These are phyloP conservation scores for Nasturtium officinale DNA, from an alignment of 345 rosid genomes.

Conservation along the genomic window DNA sequence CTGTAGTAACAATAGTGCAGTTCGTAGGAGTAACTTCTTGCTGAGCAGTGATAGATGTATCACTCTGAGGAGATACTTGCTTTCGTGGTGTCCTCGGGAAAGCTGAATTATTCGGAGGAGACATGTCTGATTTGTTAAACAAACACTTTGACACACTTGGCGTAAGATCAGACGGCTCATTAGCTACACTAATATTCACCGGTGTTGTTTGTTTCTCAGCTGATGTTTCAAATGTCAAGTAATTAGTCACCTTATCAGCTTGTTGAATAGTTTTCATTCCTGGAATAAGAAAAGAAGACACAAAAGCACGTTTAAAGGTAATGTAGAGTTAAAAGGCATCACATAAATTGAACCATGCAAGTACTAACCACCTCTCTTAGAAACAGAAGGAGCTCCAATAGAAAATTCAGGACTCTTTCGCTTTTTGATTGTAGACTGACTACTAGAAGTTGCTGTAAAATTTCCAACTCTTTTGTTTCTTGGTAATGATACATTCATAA, in stretches of 20 bases:
- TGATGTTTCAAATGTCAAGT: conserved; percentile 37
- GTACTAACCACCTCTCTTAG: conserved; percentile 43
- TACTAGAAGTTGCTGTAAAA: conserved; percentile 40
- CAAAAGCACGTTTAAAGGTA: neutral
- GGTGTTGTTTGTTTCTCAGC: conserved; percentile 41
- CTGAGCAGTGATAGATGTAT: conserved; percentile 46
- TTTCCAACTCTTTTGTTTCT: conserved; percentile 39
- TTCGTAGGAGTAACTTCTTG: conserved; percentile 59
- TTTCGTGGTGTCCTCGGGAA: conserved; percentile 67
- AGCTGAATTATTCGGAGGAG: conserved; percentile 56
- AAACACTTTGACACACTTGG: conserved; percentile 74
- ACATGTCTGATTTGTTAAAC: conserved; percentile 52
- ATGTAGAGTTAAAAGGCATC: neutral
- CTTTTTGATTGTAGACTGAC: conserved; percentile 51
- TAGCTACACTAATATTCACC: conserved; percentile 13
- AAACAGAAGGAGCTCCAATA: conserved; percentile 45
- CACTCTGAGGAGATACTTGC: conserved; percentile 39
- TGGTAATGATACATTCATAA: conserved; percentile 46
- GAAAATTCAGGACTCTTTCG: conserved; percentile 49
- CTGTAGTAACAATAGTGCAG: conserved; percentile 68
- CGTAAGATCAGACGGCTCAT: conserved; percentile 38
- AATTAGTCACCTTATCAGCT: conserved; percentile 35
- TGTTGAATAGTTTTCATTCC: conserved; percentile 20
- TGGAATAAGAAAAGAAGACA: conserved; percentile 9
- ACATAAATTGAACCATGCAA: neutral